Evolutionary conservation across 768 basidiomycete genomes (phyloP), one percentile per base, ranked within the genome.

Genomic region (Daedalea quercina): DNA sequence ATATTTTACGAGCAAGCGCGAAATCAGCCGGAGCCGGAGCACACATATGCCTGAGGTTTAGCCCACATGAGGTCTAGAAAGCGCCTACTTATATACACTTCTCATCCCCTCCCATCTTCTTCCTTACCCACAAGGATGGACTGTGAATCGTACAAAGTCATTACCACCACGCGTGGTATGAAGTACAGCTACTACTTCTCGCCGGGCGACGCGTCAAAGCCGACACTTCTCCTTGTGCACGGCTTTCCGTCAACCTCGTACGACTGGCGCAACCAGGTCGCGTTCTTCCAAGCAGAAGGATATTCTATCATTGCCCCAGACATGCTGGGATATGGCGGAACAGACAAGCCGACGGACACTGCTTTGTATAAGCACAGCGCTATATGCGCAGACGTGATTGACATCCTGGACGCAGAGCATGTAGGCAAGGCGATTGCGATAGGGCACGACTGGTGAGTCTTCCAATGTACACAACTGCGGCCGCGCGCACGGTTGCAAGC

Each of bases 251-350:
- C 72, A 0, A 69, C 69, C 1, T 69, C 73, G 3, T 44, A 50
- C 44, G 73, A 72, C 52, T 79, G 78, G 77, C 65, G 67, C 40
- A 58, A 65, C 34, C 71, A 75, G 47, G 67, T 75, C 50, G 54
- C 64, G 47, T 66, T 67, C 61, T 69, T 79, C 60, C 50, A 63
- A 40, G 59, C 63, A 25, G 62, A 62, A 51, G 77, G 77, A 22
- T 76, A 72, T 42, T 72, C 75, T 12, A 25, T 77, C 13, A 60
- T 80, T 46, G 72, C 68, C 15, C 77, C 77, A 0, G 78, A 79
- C 58, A 69, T 76, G 57, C 69, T 79, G 13, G 77, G 78, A 6
- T 70, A 67, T 33, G 77, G 75, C 15, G 69, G 60, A 20, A 77
- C 79, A 2, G 69, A 69, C 54, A 78, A 76, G 58, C 69, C 76